Conservation (phyloP, 139 green algal species). For the Coelastrella sp. region DNA sequence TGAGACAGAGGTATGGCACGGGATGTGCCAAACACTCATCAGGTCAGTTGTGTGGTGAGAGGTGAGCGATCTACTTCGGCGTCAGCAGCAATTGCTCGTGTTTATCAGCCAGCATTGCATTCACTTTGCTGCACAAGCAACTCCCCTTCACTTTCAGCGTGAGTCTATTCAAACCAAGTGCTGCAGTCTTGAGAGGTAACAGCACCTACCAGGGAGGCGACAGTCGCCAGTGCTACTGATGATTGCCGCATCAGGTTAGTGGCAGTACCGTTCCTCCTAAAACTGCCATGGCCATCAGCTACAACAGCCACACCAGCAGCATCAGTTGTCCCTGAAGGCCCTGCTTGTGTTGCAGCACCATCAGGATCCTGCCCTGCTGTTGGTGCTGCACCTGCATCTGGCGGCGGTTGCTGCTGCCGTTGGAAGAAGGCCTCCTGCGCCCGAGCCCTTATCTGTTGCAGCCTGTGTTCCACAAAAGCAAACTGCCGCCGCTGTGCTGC, state of each 20-base stretch:
- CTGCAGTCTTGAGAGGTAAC: not conserved
- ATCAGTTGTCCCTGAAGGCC: not conserved
- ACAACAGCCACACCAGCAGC: not conserved
- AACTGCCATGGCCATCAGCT: not conserved
- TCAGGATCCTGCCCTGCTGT: not conserved
- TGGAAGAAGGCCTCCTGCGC: constrained; percentile 25
- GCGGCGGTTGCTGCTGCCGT: constrained; percentile 15
- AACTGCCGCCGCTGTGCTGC: not conserved
- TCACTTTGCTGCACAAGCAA: too few relatives aligned
- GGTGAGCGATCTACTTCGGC: too few relatives aligned
- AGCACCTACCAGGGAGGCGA: constrained; percentile 26
- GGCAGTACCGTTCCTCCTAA: not conserved
- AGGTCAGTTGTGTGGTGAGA: too few relatives aligned
- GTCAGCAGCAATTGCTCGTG: too few relatives aligned
- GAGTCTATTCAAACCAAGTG: too few relatives aligned
- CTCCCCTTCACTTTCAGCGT: too few relatives aligned
- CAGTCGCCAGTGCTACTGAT: not conserved
- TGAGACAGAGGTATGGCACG: too few relatives aligned
- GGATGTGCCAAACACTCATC: too few relatives aligned
- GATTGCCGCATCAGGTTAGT: constrained; percentile 18
- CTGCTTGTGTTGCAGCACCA: not conserved
- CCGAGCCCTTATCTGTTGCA: not conserved
- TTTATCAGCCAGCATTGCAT: too few relatives aligned
- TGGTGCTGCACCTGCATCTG: not conserved
- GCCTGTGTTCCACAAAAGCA: not conserved